Conservation (phyloP, 176 grass and related monocot genomes). For the Bromus sterilis region DNA sequence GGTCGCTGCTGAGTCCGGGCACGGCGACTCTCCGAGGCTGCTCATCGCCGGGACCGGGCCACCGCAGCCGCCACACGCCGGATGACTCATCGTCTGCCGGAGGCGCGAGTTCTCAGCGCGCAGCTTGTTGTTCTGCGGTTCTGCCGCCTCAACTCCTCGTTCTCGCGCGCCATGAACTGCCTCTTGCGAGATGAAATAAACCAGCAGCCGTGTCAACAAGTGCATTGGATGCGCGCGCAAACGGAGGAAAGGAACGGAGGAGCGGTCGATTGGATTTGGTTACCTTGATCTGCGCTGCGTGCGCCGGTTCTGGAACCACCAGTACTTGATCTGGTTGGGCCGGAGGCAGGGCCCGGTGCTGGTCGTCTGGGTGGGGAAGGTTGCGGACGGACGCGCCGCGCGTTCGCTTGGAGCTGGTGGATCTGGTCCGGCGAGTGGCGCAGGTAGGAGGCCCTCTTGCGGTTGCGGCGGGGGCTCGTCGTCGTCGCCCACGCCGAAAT, state of each 20-base stretch:
- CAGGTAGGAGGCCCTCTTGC: constrained; percentile 52
- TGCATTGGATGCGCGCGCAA: not conserved
- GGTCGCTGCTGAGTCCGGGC: constrained; percentile 71
- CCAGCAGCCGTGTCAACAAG: not conserved
- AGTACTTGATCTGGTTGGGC: constrained; percentile 88
- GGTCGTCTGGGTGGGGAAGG: constrained; percentile 79
- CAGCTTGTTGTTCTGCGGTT: constrained; percentile 84
- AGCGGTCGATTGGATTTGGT: not conserved
- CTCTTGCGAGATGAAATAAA: constrained; percentile 27
- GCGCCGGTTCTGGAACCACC: constrained; percentile 93
- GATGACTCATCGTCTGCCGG: constrained; percentile 39
- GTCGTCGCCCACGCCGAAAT: not conserved
- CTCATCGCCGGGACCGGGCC: constrained; percentile 22
- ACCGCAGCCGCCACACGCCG: constrained; percentile 54
- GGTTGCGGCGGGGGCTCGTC: constrained; percentile 44
- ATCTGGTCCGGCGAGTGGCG: constrained; percentile 92
- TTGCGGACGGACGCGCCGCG: too few species aligned
- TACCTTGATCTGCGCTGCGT: constrained; percentile 90
- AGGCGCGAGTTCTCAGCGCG: constrained; percentile 70
- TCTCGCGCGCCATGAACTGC: constrained; percentile 58
- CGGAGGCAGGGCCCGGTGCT: constrained; percentile 53
- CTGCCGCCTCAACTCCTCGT: constrained; percentile 57
- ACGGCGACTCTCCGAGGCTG: constrained; percentile 39
- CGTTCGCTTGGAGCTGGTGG: constrained; percentile 74
- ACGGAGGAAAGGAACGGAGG: not conserved